Conservation (phyloP, 192 early-diverging fungal genomes). For the Bifiguratus adelaidae region DNA sequence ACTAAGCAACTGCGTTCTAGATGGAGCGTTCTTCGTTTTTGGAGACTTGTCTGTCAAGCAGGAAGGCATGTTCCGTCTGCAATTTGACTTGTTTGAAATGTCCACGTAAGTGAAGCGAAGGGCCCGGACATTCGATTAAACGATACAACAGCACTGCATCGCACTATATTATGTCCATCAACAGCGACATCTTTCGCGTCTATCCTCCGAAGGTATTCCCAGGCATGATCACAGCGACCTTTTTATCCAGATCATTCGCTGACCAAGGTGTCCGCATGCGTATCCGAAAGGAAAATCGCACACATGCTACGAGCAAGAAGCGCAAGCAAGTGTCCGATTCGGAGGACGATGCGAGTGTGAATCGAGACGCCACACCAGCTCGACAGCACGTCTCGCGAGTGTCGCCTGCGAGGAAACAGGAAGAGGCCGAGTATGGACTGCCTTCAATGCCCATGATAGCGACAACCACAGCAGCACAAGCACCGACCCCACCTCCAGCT, state of each 20-base stretch:
- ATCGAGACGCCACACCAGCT: too few relatives aligned
- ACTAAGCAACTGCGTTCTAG: too few relatives aligned
- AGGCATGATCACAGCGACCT: slow-evolving; percentile 84
- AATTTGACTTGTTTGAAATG: slow-evolving; percentile 87
- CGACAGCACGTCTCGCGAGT: too few relatives aligned
- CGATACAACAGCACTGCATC: not conserved
- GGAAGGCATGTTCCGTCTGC: slow-evolving; percentile 71
- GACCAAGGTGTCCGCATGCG: slow-evolving; percentile 92
- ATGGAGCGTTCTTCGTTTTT: slow-evolving; percentile 92
- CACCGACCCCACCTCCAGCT: too few relatives aligned
- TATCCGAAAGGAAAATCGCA: slow-evolving; percentile 72
- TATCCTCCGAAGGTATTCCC: slow-evolving; percentile 86
- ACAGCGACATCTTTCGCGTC: slow-evolving; percentile 66
- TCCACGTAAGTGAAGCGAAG: slow-evolving; percentile 26
- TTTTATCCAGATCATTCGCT: slow-evolving; percentile 78
- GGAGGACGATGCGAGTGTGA: too few relatives aligned
- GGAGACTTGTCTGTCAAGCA: slow-evolving; percentile 80
- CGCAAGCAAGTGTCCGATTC: too few relatives aligned
- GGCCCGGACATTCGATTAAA: not conserved
- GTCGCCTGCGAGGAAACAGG: too few relatives aligned
- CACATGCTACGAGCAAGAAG: too few relatives aligned
- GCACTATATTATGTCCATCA: slow-evolving; percentile 37
- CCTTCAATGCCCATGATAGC: too few relatives aligned
- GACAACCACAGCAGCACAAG: too few relatives aligned
- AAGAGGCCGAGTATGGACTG: too few relatives aligned